Percentiles rank a stretch among this genome's conserved stretches.
Conservation (phyloP, 768 basidiomycete species). For the Lactarius akahatsu region DNA sequence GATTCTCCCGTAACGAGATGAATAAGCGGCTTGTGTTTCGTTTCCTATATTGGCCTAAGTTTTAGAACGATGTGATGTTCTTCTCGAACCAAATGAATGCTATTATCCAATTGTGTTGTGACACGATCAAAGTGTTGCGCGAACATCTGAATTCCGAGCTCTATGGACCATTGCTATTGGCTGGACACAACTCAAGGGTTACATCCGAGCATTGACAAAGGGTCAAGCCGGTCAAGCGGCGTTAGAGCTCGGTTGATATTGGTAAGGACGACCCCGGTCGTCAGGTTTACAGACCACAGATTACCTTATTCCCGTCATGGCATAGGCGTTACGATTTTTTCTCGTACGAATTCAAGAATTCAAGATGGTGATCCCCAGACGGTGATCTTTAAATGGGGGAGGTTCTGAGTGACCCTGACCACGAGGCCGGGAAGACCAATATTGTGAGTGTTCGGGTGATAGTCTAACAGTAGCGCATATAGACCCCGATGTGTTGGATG, state of each 20-base stretch:
- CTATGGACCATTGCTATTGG: not conserved
- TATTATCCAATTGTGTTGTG: not conserved
- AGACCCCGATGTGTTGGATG: not conserved
- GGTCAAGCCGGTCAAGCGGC: constrained; percentile 4
- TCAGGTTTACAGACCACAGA: constrained; percentile 5
- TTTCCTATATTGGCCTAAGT: not conserved
- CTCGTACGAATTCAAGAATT: not conserved
- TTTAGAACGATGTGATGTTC: not conserved
- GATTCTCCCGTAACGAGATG: not conserved
- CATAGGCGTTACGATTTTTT: not conserved
- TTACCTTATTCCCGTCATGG: constrained; percentile 1
- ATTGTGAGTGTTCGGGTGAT: not conserved
- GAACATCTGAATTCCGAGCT: not conserved
- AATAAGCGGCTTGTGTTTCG: not conserved
- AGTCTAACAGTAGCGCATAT: not conserved
- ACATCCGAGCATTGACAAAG: not conserved
- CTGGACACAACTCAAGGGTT: not conserved
- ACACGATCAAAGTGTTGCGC: not conserved
- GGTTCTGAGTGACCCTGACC: constrained; percentile 1
- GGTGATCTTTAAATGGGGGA: constrained; percentile 10
- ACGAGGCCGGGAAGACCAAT: constrained; percentile 1
- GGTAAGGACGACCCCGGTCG: constrained; percentile 5
- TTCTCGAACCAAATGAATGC: not conserved
- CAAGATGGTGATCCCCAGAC: constrained; percentile 1
- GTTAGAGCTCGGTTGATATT: constrained; percentile 8